Base-by-base conservation (phyloP, 2,329 filamentous ascomycete species). In the Paraconiothyrium brasiliense region DNA sequence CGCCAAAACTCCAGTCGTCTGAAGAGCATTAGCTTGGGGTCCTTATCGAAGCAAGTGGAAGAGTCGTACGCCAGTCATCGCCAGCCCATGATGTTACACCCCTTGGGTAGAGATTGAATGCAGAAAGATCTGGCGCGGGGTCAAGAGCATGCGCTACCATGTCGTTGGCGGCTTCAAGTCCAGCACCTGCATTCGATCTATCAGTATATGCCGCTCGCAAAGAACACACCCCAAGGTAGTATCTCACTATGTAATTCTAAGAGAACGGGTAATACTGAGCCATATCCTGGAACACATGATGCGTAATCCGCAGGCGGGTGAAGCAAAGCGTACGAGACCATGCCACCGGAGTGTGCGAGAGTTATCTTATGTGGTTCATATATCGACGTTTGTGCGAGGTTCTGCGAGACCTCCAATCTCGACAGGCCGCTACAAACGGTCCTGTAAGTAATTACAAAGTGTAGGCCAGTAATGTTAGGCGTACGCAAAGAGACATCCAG, bases 11-110 rank as follows among this genome's bases (percentile, higher is more conserved):
- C 85, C 85, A 88, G 5, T 78, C 82, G 69, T 88, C 77, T 79
- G 43, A 24, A 51, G 16, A 50, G 30, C 46, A 32, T 67, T 34
- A 68, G 48, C 43, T 39, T 54, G 10, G 10, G 7, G n/a, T n/a
- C 13, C 16, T 35, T n/a, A 3, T 10, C 16, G 3, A 43, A 22
- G 7, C 7, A 13, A n/a, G 16, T 55, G 20, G 20, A 20, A 27
- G 70, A 22, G 8, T 22, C 79, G 68, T 74, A 82, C 80, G 86
- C 86, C 86, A 88, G 67, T 88, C 86, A 71, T 89, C 86, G 27
- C 84, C 83, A 66, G 84, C 85, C 86, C 86, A 88, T 6, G 84
- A 74, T 20, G 85, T 88, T 16, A 84, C 84, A 24, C 86, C 86
- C 3, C 83, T 85, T 10, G 86, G 85, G 65, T 86, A 83, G 16